phyloP scores from a whole-genome alignment of 2,329 filamentous ascomycete species.

The Hypomyces perniciosus region DNA sequence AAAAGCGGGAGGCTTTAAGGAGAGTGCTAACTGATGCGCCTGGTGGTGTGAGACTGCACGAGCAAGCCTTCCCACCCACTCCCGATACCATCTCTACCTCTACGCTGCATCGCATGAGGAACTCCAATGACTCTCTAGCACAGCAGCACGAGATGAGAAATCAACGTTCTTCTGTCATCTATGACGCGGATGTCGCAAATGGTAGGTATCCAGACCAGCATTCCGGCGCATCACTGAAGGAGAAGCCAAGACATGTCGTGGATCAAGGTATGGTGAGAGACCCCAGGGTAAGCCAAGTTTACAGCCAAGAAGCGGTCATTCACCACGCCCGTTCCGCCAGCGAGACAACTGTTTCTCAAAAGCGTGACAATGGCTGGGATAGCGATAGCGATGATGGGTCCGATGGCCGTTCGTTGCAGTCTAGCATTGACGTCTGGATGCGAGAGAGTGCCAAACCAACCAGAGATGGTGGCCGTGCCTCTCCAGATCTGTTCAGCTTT shows the following conservation, averaged over 20 bases:
- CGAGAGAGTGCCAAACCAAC: conserved; percentile 43
- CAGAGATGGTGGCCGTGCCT: conserved; percentile 25
- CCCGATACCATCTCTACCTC: conserved; percentile 55
- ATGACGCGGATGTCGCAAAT: neutral
- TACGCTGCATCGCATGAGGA: conserved; percentile 44
- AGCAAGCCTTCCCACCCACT: conserved; percentile 48
- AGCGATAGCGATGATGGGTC: conserved; percentile 39
- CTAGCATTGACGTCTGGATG: conserved; percentile 54
- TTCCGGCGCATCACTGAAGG: conserved; percentile 15
- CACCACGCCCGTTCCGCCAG: conserved; percentile 42
- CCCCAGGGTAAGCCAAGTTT: conserved; percentile 17
- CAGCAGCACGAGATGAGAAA: conserved; percentile 29
- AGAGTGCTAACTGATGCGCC: conserved; percentile 43
- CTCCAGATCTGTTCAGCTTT: conserved; percentile 51
- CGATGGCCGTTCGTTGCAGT: conserved; percentile 37
- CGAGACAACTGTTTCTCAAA: conserved; percentile 38
- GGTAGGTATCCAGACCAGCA: neutral
- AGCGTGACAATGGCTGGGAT: conserved; percentile 38
- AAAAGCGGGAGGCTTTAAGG: conserved; percentile 43
- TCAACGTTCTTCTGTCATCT: conserved; percentile 23
- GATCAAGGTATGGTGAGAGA: conserved; percentile 10
- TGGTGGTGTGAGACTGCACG: conserved; percentile 34
- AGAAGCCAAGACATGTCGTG: conserved; percentile 2
- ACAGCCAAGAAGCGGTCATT: conserved; percentile 19
- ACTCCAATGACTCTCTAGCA: conserved; percentile 43